phyloP scores from a whole-genome alignment of 768 basidiomycete species.

The Termitomyces sp. region DNA sequence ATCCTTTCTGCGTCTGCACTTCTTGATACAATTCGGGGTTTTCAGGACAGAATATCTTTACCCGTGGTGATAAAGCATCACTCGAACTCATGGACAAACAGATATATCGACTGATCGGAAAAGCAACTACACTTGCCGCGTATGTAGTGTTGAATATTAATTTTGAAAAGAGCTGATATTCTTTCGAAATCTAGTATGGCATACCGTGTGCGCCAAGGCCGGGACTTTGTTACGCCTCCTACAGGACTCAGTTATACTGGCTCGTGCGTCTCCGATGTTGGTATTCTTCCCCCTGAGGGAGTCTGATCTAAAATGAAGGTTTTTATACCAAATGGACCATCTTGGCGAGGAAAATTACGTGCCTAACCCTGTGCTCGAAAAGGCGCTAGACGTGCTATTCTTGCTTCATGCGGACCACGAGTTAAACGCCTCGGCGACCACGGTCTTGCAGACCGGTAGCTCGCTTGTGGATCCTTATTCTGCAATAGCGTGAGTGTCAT shows the following conservation, averaged over 20 bases:
- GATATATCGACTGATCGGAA: constrained; percentile 84
- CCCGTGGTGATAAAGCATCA: constrained; percentile 57
- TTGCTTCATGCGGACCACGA: constrained; percentile 90
- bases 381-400: constrained; percentile 85
- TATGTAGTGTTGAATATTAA: constrained; percentile 27
- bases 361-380: constrained; percentile 82
- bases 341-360: constrained; percentile 65
- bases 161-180: neutral
- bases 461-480: constrained; percentile 90
- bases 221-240: constrained; percentile 82
- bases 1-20: neutral
- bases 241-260: constrained; percentile 79
- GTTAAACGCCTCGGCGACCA: constrained; percentile 80
- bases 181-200: constrained; percentile 58
- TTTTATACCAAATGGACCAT: constrained; percentile 90
- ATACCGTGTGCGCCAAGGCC: constrained; percentile 86
- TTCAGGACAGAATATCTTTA: constrained; percentile 73
- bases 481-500: constrained; percentile 60
- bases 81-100: constrained; percentile 88
- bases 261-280: constrained; percentile 45
- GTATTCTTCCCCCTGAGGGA: neutral
- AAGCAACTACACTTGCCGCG: constrained; percentile 86
- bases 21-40: neutral
- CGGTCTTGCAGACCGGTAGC: constrained; percentile 82
- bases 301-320: constrained; percentile 33